Percentiles rank a stretch among this genome's conserved stretches.
These are phyloP conservation scores for Allium cepa DNA, from an alignment of 106 monocot species.

Conservation along the genomic window DNA sequence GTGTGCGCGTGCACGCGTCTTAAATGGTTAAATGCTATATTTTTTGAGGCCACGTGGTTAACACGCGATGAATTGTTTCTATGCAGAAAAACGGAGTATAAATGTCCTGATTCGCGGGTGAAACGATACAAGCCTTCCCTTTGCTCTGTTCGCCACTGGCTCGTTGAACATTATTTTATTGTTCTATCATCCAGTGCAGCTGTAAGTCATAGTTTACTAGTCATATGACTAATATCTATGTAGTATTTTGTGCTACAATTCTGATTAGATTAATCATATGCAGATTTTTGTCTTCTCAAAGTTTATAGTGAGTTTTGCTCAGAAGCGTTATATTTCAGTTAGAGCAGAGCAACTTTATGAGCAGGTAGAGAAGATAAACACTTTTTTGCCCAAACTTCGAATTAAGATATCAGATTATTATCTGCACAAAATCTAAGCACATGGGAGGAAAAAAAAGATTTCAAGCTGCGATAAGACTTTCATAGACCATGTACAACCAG, in stretches of 20 bases:
- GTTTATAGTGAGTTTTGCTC: background rate
- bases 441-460: too few relatives aligned
- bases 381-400: too few relatives aligned
- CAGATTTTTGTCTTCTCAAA: conserved; percentile 7
- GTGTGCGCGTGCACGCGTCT: too few relatives aligned
- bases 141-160: conserved; percentile 2
- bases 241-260: background rate
- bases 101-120: conserved; percentile 8
- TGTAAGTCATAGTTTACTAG: background rate
- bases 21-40: too few relatives aligned
- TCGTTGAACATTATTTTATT: background rate
- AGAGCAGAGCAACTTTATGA: conserved; percentile 13
- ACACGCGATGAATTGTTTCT: background rate
- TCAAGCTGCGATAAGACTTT: too few relatives aligned
- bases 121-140: conserved; percentile 4
- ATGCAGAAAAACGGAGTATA: conserved; percentile 10
- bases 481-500: too few relatives aligned
- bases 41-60: too few relatives aligned
- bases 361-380: background rate
- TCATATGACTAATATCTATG: background rate
- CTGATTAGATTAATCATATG: background rate
- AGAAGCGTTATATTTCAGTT: background rate
- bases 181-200: background rate
- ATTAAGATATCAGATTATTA: too few relatives aligned
- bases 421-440: too few relatives aligned